phyloP scores from a whole-genome alignment of 1,284 basidiomycete species.

The Wallemia hederae region DNA sequence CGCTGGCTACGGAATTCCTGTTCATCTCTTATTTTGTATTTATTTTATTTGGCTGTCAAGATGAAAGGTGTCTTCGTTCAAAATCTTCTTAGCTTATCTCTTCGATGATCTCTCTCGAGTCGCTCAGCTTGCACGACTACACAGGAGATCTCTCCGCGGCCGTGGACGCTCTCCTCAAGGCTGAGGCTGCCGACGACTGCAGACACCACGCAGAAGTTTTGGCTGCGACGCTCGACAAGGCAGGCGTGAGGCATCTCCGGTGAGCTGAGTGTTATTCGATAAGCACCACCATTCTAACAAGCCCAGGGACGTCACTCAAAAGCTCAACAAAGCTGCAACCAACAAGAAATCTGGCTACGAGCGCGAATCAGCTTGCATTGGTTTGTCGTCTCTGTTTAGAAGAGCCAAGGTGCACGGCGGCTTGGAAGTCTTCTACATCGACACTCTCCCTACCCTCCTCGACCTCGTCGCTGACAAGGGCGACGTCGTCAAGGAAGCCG shows the following conservation, averaged over 20 bases:
- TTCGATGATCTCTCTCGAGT: not conserved
- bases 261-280: not conserved
- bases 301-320: slow-evolving; percentile 7
- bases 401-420: slow-evolving; percentile 41
- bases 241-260: not conserved
- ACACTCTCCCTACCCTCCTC: slow-evolving; percentile 46
- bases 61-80: not conserved
- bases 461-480: slow-evolving; percentile 84
- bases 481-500: slow-evolving; percentile 60
- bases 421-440: slow-evolving; percentile 48
- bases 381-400: slow-evolving; percentile 26
- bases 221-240: not conserved
- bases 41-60: not conserved
- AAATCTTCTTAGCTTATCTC: not conserved
- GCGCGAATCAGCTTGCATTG: slow-evolving; percentile 68
- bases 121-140: not conserved
- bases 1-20: not conserved
- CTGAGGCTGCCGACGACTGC: not conserved
- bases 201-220: not conserved
- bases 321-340: slow-evolving; percentile 38
- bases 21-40: not conserved
- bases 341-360: slow-evolving; percentile 80
- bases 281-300: not conserved
- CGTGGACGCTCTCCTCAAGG: not conserved
- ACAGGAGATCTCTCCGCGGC: not conserved